Conservation (phyloP, 2,329 filamentous ascomycete species). For the Ophiostoma pallidulum region DNA sequence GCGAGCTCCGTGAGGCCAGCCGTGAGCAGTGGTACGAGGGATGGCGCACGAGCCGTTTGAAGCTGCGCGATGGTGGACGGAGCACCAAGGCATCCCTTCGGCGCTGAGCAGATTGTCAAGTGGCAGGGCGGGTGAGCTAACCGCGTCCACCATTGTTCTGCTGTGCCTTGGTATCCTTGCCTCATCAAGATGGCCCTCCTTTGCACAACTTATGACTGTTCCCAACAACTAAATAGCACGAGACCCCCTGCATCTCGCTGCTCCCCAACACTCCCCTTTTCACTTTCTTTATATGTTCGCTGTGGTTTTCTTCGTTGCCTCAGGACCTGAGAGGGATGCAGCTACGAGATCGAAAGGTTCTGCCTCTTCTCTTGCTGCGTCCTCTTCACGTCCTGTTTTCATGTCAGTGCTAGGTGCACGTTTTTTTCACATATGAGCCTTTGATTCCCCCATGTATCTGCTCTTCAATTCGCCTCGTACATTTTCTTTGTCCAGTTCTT, state of each 20-base stretch:
- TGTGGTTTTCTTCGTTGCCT: too few relatives aligned
- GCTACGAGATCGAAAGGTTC: too few relatives aligned
- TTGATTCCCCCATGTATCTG: constrained; percentile 16
- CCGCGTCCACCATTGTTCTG: too few relatives aligned
- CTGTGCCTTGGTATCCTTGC: too few relatives aligned
- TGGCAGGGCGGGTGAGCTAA: too few relatives aligned
- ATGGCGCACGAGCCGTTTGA: constrained; percentile 71
- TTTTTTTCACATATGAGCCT: constrained; percentile 12
- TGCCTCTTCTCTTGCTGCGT: background rate
- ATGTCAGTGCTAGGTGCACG: constrained; percentile 8
- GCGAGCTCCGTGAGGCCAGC: constrained; percentile 81
- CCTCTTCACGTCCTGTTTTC: constrained; percentile 1
- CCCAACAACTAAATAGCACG: too few relatives aligned
- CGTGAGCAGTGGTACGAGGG: constrained; percentile 91
- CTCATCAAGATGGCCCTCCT: too few relatives aligned
- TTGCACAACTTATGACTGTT: too few relatives aligned
- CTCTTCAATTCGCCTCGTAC: background rate
- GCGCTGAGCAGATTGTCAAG: constrained; percentile 26
- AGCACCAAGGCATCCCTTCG: constrained; percentile 21
- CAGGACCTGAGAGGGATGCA: background rate
- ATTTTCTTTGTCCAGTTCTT: background rate
- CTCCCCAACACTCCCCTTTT: background rate
- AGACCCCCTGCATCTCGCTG: background rate
- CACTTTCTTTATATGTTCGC: background rate
- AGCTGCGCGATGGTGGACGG: constrained; percentile 38